A percentile compares a stretch with the other conserved stretches of the same genome.
Evolutionary conservation across 2,329 filamentous ascomycete species (phyloP).

Genomic region (Chaetomium olivaceum): DNA sequence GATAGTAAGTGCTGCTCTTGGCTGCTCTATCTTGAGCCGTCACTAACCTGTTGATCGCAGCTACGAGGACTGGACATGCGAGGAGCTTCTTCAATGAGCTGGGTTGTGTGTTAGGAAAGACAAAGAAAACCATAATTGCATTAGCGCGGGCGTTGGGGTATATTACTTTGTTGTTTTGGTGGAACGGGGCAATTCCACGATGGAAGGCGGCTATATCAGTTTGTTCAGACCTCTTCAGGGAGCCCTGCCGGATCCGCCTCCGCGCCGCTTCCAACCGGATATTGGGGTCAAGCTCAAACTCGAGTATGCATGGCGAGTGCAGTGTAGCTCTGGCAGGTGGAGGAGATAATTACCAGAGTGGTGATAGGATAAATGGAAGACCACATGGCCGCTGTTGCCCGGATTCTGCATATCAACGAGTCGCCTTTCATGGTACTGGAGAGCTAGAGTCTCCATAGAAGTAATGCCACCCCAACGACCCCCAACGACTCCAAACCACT

Average conservation of each 20-base stretch:
- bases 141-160: constrained; percentile 38
- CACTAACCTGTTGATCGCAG: constrained; percentile 44
- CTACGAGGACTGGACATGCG: constrained; percentile 99
- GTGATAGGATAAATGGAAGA: not conserved
- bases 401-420: not conserved
- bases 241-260: not conserved
- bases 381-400: not conserved
- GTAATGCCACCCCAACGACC: not conserved
- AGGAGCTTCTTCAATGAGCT: constrained; percentile 73
- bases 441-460: not conserved
- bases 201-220: not conserved
- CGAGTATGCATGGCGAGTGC: not conserved
- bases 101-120: not conserved
- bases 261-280: not conserved
- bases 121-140: constrained; percentile 32
- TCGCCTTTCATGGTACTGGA: not conserved
- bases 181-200: not conserved
- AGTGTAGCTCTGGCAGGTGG: not conserved
- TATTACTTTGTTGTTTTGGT: constrained; percentile 17
- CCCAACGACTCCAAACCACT: not conserved
- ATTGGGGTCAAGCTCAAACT: not conserved
- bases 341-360: not conserved
- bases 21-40: not conserved
- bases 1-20: constrained; percentile 65
- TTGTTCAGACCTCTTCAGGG: not conserved